A percentile compares a stretch with the other conserved stretches of the same genome.
These are phyloP conservation scores for Ploettnerulaceae sp. DNA, from an alignment of 2,329 filamentous ascomycete genomes.

Conservation along the genomic window DNA sequence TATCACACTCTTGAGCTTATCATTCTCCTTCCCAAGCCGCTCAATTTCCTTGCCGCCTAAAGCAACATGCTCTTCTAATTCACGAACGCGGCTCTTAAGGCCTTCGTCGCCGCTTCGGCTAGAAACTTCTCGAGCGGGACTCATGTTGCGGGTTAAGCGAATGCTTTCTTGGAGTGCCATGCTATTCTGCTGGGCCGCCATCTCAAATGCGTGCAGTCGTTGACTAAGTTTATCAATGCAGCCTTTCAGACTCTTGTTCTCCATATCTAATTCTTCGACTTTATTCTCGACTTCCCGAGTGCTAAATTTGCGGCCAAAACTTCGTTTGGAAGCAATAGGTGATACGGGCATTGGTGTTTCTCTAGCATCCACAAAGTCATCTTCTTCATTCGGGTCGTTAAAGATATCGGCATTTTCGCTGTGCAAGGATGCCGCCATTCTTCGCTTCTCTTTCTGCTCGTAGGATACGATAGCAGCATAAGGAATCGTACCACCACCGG, in stretches of 20 bases:
- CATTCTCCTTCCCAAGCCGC: constrained; percentile 55
- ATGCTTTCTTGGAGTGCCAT: constrained; percentile 82
- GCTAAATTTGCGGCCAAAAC: constrained; percentile 37
- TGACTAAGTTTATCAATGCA: constrained; percentile 82
- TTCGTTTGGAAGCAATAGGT: constrained; percentile 38
- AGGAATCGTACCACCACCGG: constrained; percentile 83
- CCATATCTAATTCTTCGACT: constrained; percentile 80
- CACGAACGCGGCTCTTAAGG: constrained; percentile 48
- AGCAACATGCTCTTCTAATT: constrained; percentile 63
- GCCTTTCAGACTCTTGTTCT: constrained; percentile 81
- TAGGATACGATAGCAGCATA: constrained; percentile 84
- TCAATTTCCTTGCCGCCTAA: constrained; percentile 56
- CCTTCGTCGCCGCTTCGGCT: constrained; percentile 38
- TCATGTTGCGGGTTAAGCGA: constrained; percentile 54
- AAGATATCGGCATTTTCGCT: constrained; percentile 33
- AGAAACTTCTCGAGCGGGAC: constrained; percentile 38
- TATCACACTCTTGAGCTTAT: constrained; percentile 51
- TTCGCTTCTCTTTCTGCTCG: constrained; percentile 61
- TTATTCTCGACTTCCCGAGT: constrained; percentile 56
- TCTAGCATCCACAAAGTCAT: constrained; percentile 91
- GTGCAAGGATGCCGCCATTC: constrained; percentile 48
- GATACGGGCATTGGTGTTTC: constrained; percentile 44
- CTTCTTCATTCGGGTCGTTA: constrained; percentile 57
- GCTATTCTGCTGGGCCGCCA: constrained; percentile 81
- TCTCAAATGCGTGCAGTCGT: constrained; percentile 88